These are phyloP conservation scores for Rosa lucieae DNA, from an alignment of 306 rosid genomes.

Conservation along the genomic window DNA sequence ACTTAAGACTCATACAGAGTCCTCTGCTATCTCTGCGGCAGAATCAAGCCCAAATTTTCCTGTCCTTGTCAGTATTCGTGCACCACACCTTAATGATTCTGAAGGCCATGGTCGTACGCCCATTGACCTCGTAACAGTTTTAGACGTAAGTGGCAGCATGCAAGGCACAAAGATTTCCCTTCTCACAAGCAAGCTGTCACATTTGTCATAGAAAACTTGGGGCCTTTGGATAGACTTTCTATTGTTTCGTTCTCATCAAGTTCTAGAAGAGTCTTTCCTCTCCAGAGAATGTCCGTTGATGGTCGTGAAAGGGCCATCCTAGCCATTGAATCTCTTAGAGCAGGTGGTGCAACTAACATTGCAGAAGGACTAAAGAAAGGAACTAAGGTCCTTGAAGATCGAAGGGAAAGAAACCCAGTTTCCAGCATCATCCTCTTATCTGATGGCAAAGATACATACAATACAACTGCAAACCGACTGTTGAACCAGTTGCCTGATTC, in stretches of 20 bases:
- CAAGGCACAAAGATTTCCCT: constrained; percentile 21
- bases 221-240: constrained; percentile 29
- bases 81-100: neutral
- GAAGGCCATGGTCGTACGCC: constrained; percentile 1
- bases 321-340: neutral
- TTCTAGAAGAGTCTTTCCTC: constrained; percentile 25
- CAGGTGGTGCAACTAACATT: constrained; percentile 20
- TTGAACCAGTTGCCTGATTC: neutral
- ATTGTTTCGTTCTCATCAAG: constrained; percentile 19
- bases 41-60: neutral
- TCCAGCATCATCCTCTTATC: constrained; percentile 32
- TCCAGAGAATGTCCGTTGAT: constrained; percentile 19
- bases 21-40: neutral
- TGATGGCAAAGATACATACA: constrained; percentile 25
- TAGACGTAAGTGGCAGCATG: constrained; percentile 35
- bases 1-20: neutral
- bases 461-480: neutral
- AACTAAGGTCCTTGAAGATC: constrained; percentile 28
- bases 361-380: constrained; percentile 25
- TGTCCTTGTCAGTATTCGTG: neutral
- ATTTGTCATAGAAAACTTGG: constrained; percentile 28
- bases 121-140: constrained; percentile 32
- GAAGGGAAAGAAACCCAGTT: constrained; percentile 22
- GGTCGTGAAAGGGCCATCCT: neutral
- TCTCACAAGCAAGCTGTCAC: constrained; percentile 26